Evolutionary conservation across 352 stramenopile species (phyloP), one percentile per base, ranked within the genome.

Genomic region (Plasmopara halstedii): DNA sequence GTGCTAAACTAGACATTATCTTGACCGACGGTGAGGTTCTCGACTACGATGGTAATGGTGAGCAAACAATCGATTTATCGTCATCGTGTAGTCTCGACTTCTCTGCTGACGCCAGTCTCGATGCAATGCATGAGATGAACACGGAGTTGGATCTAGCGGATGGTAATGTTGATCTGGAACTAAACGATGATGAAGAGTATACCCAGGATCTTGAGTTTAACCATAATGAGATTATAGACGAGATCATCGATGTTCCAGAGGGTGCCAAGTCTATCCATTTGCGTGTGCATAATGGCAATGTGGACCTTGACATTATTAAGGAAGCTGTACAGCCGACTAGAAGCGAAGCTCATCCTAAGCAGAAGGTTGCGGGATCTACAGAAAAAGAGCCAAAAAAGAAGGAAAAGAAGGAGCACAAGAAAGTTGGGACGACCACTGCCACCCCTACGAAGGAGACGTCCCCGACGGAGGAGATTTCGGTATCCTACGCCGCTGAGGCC

Each of bases 281-380:
- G 27, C 70, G 67, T 8, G 53, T 82, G 32, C 61, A 73, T 53
- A 58, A 68, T 32, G 70, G 64, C 33, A 56, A 74, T 29, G 63
- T 79, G 25, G 56, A 82, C 41, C 25, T 82, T 32, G 67, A 82
- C 31, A 74, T 82, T 41, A 68, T 74, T 50, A 74, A 77, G 42
- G 53, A 41, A 14, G 42, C 42, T 29, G 48, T 62, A 42, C 17
- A 34, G 42, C 29, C 62, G 19, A 39, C 20, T 2, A 54, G 51
- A 33, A 53, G 53, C 38, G 50, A 58, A 34, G 21, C 34, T 6
- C 41, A 67, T 37, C 35, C 46, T 10, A 20, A 57, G 32, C 20
- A 46, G 15, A 50, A 69, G 46, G 63, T 62, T 38, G 45, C 56
- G n/a, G 49, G 64, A 34, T 40, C 39, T 10, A 21, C 31, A 14